Percentiles rank a stretch among this genome's conserved stretches.
Conservation (phyloP, 306 rosid genomes). For the Abrus precatorius region DNA sequence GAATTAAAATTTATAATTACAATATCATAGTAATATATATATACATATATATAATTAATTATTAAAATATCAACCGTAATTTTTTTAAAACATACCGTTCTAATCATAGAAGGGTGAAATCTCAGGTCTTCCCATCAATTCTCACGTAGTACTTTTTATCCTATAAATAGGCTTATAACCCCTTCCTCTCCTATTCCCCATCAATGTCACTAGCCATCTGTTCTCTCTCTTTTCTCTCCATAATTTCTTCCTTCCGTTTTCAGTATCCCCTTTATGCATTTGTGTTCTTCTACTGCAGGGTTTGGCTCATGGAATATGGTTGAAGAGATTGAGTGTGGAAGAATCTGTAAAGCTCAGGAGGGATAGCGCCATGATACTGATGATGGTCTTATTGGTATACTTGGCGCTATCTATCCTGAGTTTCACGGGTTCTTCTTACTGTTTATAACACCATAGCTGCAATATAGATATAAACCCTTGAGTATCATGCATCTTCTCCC, state of each 20-base stretch:
- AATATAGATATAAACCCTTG: not conserved
- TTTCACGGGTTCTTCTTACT: constrained; percentile 75
- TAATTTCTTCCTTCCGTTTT: not conserved
- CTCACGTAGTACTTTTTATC: constrained; percentile 36
- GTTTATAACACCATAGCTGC: not conserved
- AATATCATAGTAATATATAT: too few relatives aligned
- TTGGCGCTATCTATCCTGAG: constrained; percentile 93
- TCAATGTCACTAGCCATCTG: not conserved
- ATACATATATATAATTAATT: too few relatives aligned
- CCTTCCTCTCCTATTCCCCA: constrained; percentile 44
- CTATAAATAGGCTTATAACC: constrained; percentile 60
- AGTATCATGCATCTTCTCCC: not conserved
- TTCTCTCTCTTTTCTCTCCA: not conserved
- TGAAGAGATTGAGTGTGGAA: constrained; percentile 63
- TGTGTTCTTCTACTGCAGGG: constrained; percentile 8
- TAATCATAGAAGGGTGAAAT: not conserved
- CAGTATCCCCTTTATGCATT: not conserved
- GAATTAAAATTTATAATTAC: too few relatives aligned
- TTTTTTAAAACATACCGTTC: too few relatives aligned
- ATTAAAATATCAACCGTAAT: too few relatives aligned
- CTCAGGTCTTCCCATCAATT: not conserved
- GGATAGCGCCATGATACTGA: constrained; percentile 74
- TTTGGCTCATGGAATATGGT: not conserved
- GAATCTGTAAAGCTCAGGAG: constrained; percentile 94
- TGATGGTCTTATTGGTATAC: not conserved